Conservation (phyloP, 2,329 filamentous ascomycete species). For the Plenodomus tracheiphilus region DNA sequence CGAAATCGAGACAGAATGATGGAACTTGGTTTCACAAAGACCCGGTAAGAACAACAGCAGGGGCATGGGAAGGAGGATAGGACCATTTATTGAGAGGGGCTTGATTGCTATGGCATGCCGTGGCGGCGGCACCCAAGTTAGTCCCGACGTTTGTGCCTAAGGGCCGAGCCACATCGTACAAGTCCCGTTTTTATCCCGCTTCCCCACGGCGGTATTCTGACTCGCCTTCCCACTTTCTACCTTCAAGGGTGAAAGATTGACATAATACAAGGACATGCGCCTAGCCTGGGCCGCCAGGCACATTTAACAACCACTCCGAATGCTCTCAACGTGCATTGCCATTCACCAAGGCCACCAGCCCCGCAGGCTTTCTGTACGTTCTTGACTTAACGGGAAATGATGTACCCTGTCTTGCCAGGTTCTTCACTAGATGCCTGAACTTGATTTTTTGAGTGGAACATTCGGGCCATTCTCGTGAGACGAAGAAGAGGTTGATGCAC, state of each 20-base stretch:
- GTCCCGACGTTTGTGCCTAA: too few relatives aligned
- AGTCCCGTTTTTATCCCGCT: neutral
- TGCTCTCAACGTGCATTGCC: too few relatives aligned
- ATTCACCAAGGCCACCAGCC: neutral
- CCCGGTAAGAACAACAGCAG: neutral
- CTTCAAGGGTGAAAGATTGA: neutral
- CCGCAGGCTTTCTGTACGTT: neutral
- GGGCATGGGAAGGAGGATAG: too few relatives aligned
- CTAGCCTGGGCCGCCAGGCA: too few relatives aligned
- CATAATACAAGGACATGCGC: neutral
- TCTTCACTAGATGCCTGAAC: neutral
- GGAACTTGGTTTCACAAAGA: neutral
- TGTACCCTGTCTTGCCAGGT: neutral
- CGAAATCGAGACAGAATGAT: neutral
- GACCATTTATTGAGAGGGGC: too few relatives aligned
- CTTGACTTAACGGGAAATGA: neutral
- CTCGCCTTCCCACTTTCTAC: too few relatives aligned
- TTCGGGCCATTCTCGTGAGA: too few relatives aligned
- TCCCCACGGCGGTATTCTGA: neutral
- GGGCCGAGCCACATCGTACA: neutral
- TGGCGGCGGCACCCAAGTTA: too few relatives aligned
- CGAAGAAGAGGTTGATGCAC: too few relatives aligned
- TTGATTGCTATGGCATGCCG: too few relatives aligned
- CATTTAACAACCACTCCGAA: too few relatives aligned
- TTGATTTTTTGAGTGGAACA: neutral